These are phyloP conservation scores for Termitomyces sp. DNA, from an alignment of 768 basidiomycete genomes.

Conservation along the genomic window DNA sequence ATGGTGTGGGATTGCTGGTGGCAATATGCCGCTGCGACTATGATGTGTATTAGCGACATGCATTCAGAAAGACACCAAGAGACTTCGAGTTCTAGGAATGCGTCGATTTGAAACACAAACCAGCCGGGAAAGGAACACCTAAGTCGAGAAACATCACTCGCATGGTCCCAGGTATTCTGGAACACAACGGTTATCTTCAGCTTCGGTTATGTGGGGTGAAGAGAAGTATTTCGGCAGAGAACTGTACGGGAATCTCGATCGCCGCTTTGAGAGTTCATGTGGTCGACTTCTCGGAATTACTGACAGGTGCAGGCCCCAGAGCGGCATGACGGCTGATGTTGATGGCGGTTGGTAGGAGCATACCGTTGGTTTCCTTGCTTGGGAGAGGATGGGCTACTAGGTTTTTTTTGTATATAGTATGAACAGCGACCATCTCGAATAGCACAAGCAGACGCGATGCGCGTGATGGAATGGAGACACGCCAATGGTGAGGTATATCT, in stretches of 20 bases:
- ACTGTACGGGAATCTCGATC: neutral
- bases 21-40: too few species aligned
- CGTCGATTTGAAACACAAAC: neutral
- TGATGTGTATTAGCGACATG: neutral
- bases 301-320: neutral
- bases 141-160: neutral
- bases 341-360: neutral
- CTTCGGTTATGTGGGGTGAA: neutral
- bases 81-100: neutral
- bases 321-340: neutral
- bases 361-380: conserved; percentile 1
- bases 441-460: neutral
- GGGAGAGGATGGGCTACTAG: neutral
- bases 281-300: neutral
- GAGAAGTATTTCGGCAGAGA: neutral
- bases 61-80: neutral
- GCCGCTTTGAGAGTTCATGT: neutral
- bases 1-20: too few species aligned
- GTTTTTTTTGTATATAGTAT: conserved; percentile 18
- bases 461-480: conserved; percentile 4
- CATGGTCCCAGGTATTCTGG: neutral
- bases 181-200: neutral
- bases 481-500: conserved; percentile 2
- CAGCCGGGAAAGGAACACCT: too few species aligned
- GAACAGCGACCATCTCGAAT: conserved; percentile 4